A percentile compares a stretch with the other conserved stretches of the same genome.
These are phyloP conservation scores for Fusarium nelsonii DNA, from an alignment of 2,329 filamentous ascomycete genomes.

Conservation along the genomic window DNA sequence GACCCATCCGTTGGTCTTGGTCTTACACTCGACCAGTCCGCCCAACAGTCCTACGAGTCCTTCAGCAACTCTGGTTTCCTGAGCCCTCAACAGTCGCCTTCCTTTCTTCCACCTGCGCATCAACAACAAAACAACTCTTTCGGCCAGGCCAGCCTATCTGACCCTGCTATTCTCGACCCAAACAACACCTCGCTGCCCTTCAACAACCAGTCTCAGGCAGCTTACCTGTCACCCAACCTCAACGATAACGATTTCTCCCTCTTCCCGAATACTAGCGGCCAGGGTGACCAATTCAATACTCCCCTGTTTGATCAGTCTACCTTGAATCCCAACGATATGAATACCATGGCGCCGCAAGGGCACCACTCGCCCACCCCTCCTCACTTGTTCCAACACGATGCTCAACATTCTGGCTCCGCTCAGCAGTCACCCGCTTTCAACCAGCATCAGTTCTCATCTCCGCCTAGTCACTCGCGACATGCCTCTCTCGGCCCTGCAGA, in stretches of 20 bases:
- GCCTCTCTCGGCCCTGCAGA: conserved; percentile 69
- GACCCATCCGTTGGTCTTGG: conserved; percentile 66
- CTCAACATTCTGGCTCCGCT: conserved; percentile 60
- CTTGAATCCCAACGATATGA: conserved; percentile 62
- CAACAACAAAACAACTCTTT: conserved; percentile 47
- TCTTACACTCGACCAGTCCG: conserved; percentile 67
- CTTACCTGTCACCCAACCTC: conserved; percentile 65
- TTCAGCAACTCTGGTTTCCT: conserved; percentile 62
- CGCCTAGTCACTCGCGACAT: conserved; percentile 66
- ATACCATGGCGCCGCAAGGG: conserved; percentile 67
- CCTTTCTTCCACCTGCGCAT: conserved; percentile 51
- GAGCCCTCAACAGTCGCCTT: conserved; percentile 58
- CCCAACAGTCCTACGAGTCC: conserved; percentile 58
- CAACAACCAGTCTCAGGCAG: conserved; percentile 58
- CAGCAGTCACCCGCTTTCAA: conserved; percentile 70
- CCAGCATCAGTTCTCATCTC: conserved; percentile 67
- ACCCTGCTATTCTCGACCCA: conserved; percentile 56
- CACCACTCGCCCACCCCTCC: conserved; percentile 69
- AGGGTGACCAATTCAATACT: conserved; percentile 69
- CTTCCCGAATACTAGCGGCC: conserved; percentile 67
- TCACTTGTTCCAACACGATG: conserved; percentile 65
- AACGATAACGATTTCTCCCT: conserved; percentile 72
- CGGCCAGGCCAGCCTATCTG: conserved; percentile 51
- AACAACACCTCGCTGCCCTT: conserved; percentile 55
- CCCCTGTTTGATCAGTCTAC: conserved; percentile 68